These are phyloP conservation scores for Tuber borchii DNA, from an alignment of 495 filamentous ascomycete genomes.

Conservation along the genomic window DNA sequence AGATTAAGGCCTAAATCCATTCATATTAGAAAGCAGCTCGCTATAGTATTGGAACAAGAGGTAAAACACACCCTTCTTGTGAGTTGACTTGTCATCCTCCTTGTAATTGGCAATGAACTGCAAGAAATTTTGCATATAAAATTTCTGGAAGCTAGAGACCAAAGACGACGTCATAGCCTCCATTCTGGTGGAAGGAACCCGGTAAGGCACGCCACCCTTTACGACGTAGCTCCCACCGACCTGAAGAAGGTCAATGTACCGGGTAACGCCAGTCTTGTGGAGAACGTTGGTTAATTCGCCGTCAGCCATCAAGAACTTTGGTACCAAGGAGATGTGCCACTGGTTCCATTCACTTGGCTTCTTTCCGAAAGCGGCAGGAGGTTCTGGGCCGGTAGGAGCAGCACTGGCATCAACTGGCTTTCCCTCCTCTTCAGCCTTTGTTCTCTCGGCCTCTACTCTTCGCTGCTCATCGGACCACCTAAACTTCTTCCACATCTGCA, in stretches of 20 bases:
- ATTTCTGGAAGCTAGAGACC: slow-evolving; percentile 97
- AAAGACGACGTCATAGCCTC: slow-evolving; percentile 88
- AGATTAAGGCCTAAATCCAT: slow-evolving; percentile 66
- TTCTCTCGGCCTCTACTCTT: slow-evolving; percentile 32
- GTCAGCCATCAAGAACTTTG: slow-evolving; percentile 96
- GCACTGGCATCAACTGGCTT: slow-evolving; percentile 18
- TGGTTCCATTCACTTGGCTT: slow-evolving; percentile 91
- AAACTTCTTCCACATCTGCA: slow-evolving; percentile 43
- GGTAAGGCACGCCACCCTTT: slow-evolving; percentile 70
- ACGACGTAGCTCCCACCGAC: slow-evolving; percentile 97
- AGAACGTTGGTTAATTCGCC: slow-evolving; percentile 83
- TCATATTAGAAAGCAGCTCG: slow-evolving; percentile 15
- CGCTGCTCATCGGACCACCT: slow-evolving; percentile 41
- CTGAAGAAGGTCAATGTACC: slow-evolving; percentile 97
- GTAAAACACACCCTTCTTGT: slow-evolving; percentile 59
- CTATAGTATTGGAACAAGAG: neutral
- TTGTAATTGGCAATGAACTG: slow-evolving; percentile 94
- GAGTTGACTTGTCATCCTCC: slow-evolving; percentile 70
- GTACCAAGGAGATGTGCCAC: slow-evolving; percentile 98
- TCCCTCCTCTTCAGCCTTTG: slow-evolving; percentile 31
- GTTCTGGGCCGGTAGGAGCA: slow-evolving; percentile 32
- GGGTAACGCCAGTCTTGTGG: slow-evolving; percentile 74
- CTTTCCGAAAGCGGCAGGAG: slow-evolving; percentile 54
- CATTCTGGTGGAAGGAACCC: slow-evolving; percentile 87
- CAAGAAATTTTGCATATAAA: slow-evolving; percentile 90